phyloP scores from a whole-genome alignment of 257 asterid species.

The Linaria vulgaris region DNA sequence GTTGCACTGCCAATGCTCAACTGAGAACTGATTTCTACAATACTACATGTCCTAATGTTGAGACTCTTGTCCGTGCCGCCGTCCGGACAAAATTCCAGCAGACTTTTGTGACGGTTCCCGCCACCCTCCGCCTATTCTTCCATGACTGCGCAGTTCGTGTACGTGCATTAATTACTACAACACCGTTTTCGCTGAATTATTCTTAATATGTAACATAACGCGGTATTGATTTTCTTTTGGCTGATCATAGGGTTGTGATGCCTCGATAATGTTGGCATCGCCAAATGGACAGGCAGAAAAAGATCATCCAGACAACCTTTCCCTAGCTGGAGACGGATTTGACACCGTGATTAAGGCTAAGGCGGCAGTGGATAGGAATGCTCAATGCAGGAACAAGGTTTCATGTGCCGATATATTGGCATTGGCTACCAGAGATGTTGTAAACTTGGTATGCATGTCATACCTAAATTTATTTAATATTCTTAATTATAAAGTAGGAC shows the following conservation, averaged over 20 bases:
- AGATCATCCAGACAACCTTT: constrained; percentile 76
- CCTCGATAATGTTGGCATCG: constrained; percentile 52
- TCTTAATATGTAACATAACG: background rate
- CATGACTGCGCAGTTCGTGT: constrained; percentile 82
- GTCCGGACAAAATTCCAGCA: constrained; percentile 58
- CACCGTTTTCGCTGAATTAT: background rate
- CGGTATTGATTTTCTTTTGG: background rate
- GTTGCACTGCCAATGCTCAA: constrained; percentile 28
- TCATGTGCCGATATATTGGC: constrained; percentile 87
- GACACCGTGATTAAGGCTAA: constrained; percentile 71
- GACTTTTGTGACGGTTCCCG: constrained; percentile 79
- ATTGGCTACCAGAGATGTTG: constrained; percentile 78
- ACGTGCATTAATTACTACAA: background rate
- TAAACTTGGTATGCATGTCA: constrained; percentile 53
- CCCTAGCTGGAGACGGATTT: constrained; percentile 84
- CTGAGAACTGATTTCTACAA: constrained; percentile 53
- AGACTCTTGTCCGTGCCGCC: constrained; percentile 60
- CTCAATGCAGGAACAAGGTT: constrained; percentile 67
- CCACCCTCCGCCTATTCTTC: constrained; percentile 81
- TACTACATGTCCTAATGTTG: constrained; percentile 63
- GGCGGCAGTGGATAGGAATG: constrained; percentile 62
- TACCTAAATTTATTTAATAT: background rate
- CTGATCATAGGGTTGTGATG: constrained; percentile 67
- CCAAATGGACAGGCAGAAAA: constrained; percentile 59
- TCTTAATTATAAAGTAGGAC: no score